phyloP scores from a whole-genome alignment of 2,329 filamentous ascomycete species.

The Penicillium capsulatum region DNA sequence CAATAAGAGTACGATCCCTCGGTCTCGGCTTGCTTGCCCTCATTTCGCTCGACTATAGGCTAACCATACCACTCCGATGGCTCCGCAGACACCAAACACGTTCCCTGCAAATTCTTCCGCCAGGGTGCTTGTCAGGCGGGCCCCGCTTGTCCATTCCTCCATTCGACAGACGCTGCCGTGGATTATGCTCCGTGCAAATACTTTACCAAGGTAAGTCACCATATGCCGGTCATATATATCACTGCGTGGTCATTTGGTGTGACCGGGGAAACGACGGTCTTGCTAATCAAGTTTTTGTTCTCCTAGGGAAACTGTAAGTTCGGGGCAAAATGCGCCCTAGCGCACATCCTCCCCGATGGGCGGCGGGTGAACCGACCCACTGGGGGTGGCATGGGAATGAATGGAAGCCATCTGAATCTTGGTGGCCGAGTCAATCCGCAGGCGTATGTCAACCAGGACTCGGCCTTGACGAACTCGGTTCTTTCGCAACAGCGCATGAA shows the following conservation, averaged over 20 bases:
- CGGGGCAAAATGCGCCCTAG: conserved; percentile 93
- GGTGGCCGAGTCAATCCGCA: conserved; percentile 65
- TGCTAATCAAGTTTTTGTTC: conserved; percentile 21
- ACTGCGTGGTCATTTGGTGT: too few relatives aligned
- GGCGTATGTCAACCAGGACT: conserved; percentile 60
- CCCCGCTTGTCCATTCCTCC: conserved; percentile 91
- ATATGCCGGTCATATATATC: too few relatives aligned
- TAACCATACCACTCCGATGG: conserved; percentile 7
- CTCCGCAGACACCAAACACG: conserved; percentile 79
- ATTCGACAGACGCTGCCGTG: conserved; percentile 78
- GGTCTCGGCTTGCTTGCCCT: neutral
- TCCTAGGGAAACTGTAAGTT: conserved; percentile 95
- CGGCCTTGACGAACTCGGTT: conserved; percentile 70
- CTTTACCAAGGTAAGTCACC: conserved; percentile 87
- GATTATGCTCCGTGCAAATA: conserved; percentile 95
- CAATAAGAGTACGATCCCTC: conserved; percentile 34
- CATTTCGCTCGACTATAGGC: neutral
- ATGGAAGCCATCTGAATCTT: conserved; percentile 59
- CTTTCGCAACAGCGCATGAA: conserved; percentile 59
- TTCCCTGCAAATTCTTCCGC: conserved; percentile 98
- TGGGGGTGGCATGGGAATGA: conserved; percentile 39
- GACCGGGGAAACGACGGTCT: too few relatives aligned
- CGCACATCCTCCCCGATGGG: conserved; percentile 91
- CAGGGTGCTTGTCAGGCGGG: conserved; percentile 95
- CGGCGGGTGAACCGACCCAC: conserved; percentile 77